Evolutionary conservation across 140 eudicot genomes (phyloP), one percentile per base, ranked within the genome.

Genomic region (Stevia rebaudiana): DNA sequence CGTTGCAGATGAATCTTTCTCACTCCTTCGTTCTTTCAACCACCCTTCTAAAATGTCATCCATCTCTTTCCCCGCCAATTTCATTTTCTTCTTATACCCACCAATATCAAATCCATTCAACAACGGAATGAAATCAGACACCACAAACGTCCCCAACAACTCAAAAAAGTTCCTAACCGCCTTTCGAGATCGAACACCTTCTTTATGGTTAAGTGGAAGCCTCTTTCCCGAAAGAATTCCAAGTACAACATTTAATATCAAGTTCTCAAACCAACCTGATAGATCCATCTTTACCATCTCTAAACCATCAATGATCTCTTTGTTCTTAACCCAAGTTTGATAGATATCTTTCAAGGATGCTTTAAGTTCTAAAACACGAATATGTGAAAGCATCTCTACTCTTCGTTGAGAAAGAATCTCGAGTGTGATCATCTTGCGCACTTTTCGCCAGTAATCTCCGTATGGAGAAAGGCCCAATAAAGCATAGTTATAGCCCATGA

Each of bases 81-180:
- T 72, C 82, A 78, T 78, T 1, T 28, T 56, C 43, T 67, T 75
- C 62, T 71, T 58, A 17, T 75, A 30, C 6, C 85, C 85, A 11
- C 81, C 81, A 3, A 80, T 0, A 42, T 76, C 85, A 7, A 80
- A 62, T 63, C 70, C 28, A 78, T 65, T 55, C 22, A 68, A 24
- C 47, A 24, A 46, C 0, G 84, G 84, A 41, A 80, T 16, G 7
- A 25, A 74, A 62, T 80, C 81, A 0, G 75, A 72, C 31, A 44
- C 43, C 4, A 62, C 60, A 68, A 68, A 71, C 0, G 36, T 68
- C 0, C 79, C 76, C 21, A 69, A 15, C 30, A 72, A 41, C 43
- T 76, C 66, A 21, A 80, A 55, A 25, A 68, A 68, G 15, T 42
- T 70, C 65, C 61, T 63, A 0, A 50, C 31, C 19, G 49, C 68